These are phyloP conservation scores for Elaeis guineensis DNA, from an alignment of 176 grass and related monocot genomes.

Conservation along the genomic window DNA sequence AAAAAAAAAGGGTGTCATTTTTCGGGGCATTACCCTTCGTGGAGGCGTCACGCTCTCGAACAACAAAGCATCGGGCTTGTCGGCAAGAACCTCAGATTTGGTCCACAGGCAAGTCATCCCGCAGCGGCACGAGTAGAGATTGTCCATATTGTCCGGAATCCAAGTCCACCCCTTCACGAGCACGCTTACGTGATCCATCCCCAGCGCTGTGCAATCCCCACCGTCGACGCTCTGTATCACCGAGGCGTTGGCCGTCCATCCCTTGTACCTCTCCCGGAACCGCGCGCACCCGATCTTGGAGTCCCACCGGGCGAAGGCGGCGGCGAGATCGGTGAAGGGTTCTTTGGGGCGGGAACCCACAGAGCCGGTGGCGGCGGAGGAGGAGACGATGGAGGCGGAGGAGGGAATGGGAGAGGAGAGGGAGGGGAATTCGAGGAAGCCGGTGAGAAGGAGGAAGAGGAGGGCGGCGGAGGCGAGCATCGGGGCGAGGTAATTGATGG, in stretches of 20 bases:
- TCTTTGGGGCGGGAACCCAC: slow-evolving; percentile 30
- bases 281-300: slow-evolving; percentile 48
- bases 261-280: slow-evolving; percentile 42
- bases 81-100: slow-evolving; percentile 49
- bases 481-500: slow-evolving; percentile 63
- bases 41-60: slow-evolving; percentile 67
- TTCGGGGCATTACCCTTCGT: slow-evolving; percentile 28
- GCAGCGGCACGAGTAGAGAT: slow-evolving; percentile 71
- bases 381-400: not conserved
- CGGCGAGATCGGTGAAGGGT: slow-evolving; percentile 46
- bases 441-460: slow-evolving; percentile 31
- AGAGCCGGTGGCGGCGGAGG: slow-evolving; percentile 27
- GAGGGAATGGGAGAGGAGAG: slow-evolving; percentile 18
- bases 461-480: slow-evolving; percentile 49
- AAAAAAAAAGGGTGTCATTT: too few species aligned
- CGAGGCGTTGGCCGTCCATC: slow-evolving; percentile 26
- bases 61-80: slow-evolving; percentile 67
- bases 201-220: slow-evolving; percentile 15
- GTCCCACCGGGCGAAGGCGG: slow-evolving; percentile 61
- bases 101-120: slow-evolving; percentile 76
- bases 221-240: slow-evolving; percentile 18
- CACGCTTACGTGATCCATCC: slow-evolving; percentile 47
- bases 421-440: slow-evolving; percentile 30
- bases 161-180: slow-evolving; percentile 87
- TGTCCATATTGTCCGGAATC: slow-evolving; percentile 80